Evolutionary conservation across 495 filamentous ascomycete genomes (phyloP), one percentile per base, ranked within the genome.

Genomic region (Penicillium parvum): DNA sequence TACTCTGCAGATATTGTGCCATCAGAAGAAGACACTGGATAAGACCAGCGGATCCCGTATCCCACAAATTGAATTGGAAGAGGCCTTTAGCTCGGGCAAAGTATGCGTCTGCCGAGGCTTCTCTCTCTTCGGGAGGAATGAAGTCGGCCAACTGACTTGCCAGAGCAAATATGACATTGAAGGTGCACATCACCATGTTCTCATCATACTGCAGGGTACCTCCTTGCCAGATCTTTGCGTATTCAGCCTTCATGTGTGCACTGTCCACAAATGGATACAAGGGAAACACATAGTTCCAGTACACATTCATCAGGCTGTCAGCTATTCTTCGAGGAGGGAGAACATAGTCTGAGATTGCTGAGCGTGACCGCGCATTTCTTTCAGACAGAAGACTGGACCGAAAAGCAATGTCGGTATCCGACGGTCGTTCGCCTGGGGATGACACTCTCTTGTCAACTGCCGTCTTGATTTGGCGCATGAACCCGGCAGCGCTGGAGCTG

Each of bases 1-100:
- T 72, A 21, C 66, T 68, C 26, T 72, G 66, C 3, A 70, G 45
- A 40, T 72, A 72, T 30, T 66, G 65, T 12, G 62, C 66, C 61
- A 69, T 64, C 3, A 72, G 49, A 4, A 72, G 51, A 2, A 68
- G 40, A 12, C 61, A 65, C 47, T 72, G 68, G 18, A 69, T 63
- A 28, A 64, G 29, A 10, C 44, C 54, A 9, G 58, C 55, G 2
- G 68, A 72, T 9, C 65, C 65, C 6, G 62, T 61, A 28, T 66
- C 53, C 64, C 61, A 64, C 0, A 68, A 50, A 26, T 60, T 67
- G 33, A 69, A 63, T 17, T 71, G 63, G 8, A 72, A 49, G 11
- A 66, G 51, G 7, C 61, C 64, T 20, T 64, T 68, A 0, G 68
- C 63, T 3, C 68, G 61, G 1, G 58, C 56, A 42, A 66, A 72